A percentile compares a stretch with the other conserved stretches of the same genome.
phyloP scores from a whole-genome alignment of 768 basidiomycete species.

The Tylopilus sp. region DNA sequence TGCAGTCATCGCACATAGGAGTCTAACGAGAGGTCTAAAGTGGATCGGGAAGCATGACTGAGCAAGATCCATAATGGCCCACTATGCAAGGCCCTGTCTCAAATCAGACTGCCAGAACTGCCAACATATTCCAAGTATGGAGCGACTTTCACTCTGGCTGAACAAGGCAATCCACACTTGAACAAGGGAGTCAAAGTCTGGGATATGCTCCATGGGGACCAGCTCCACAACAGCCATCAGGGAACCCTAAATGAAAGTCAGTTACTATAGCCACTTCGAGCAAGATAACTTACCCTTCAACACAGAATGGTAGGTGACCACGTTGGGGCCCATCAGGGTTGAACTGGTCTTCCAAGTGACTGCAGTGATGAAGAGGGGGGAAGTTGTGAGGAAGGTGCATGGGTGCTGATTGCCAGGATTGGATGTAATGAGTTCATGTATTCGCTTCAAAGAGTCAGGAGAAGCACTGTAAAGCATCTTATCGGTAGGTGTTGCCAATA shows the following conservation, averaged over 20 bases:
- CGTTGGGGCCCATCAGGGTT: constrained; percentile 69
- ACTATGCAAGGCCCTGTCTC: constrained; percentile 60
- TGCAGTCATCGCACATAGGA: constrained; percentile 76
- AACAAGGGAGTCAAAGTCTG: constrained; percentile 66
- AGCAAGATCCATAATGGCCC: constrained; percentile 80
- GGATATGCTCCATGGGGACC: constrained; percentile 71
- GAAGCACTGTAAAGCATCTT: constrained; percentile 56
- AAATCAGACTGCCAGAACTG: constrained; percentile 86
- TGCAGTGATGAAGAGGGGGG: constrained; percentile 74
- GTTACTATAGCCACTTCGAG: background rate
- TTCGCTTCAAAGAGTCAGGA: constrained; percentile 55
- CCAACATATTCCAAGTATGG: constrained; percentile 64
- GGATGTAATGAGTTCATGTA: constrained; percentile 65
- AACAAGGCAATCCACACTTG: constrained; percentile 80
- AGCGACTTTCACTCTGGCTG: constrained; percentile 61
- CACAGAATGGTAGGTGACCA: constrained; percentile 75
- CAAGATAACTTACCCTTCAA: constrained; percentile 61
- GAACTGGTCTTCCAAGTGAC: constrained; percentile 68
- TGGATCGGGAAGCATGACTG: constrained; percentile 83
- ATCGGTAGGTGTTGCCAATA: constrained; percentile 47
- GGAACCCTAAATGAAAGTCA: constrained; percentile 51
- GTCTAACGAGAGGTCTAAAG: constrained; percentile 60
- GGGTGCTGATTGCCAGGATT: constrained; percentile 62
- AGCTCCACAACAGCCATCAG: constrained; percentile 72
- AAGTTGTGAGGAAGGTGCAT: constrained; percentile 66